Percentiles rank a stretch among this genome's conserved stretches.
These are phyloP conservation scores for Cunninghamia lanceolata DNA, from an alignment of 75 land plant genomes.

Conservation along the genomic window DNA sequence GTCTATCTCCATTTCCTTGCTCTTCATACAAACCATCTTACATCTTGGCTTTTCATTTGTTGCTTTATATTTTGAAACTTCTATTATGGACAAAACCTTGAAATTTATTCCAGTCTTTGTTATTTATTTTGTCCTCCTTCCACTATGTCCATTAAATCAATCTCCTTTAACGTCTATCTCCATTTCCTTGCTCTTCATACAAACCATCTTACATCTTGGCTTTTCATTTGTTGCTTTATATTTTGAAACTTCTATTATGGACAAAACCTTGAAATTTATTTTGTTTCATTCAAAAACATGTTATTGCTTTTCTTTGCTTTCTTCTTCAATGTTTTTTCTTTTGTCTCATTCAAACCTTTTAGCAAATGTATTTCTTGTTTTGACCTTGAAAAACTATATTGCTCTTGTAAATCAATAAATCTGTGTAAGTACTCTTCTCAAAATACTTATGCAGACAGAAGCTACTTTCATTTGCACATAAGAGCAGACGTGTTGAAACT, in stretches of 20 bases:
- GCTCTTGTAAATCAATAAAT: not conserved
- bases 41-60: not conserved
- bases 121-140: not conserved
- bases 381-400: not conserved
- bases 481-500: not conserved
- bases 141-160: not conserved
- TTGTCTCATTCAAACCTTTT: not conserved
- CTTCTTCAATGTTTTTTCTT: not conserved
- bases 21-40: not conserved
- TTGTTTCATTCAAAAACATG: not conserved
- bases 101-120: no score
- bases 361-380: not conserved
- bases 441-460: not conserved
- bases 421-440: not conserved
- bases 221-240: not conserved
- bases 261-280: not conserved
- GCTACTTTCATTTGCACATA: not conserved
- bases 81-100: not conserved
- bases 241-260: not conserved
- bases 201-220: not conserved
- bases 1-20: not conserved
- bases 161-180: not conserved
- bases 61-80: not conserved
- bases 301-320: not conserved
- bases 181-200: not conserved